Evolutionary conservation across 805 yeast species (phyloP).

Genomic region (Sugiyamaella smithiae): DNA sequence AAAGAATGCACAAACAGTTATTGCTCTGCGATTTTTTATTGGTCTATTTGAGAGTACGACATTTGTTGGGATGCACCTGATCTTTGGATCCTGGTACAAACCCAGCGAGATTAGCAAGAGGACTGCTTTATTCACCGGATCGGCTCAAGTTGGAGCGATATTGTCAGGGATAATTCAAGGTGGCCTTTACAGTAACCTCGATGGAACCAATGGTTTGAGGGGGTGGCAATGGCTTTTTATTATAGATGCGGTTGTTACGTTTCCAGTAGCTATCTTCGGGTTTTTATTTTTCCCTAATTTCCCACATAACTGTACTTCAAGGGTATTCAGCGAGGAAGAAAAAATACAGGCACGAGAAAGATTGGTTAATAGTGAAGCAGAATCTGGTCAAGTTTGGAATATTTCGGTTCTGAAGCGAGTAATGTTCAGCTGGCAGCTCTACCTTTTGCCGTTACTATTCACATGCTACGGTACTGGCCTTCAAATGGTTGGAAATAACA

Average conservation of each 20-base stretch:
- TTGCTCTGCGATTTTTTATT: slow-evolving; percentile 36
- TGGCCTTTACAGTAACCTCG: slow-evolving; percentile 46
- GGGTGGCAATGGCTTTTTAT: slow-evolving; percentile 78
- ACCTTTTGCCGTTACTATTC: neutral
- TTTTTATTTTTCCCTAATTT: slow-evolving; percentile 62
- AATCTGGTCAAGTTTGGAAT: slow-evolving; percentile 1
- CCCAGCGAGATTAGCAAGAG: slow-evolving; percentile 56
- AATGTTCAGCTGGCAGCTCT: slow-evolving; percentile 2
- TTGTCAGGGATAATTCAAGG: slow-evolving; percentile 30
- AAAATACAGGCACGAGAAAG: slow-evolving; percentile 27
- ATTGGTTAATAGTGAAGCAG: neutral
- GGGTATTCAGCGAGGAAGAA: slow-evolving; percentile 55
- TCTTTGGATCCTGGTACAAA: slow-evolving; percentile 42
- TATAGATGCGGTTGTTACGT: slow-evolving; percentile 58
- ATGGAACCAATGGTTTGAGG: slow-evolving; percentile 51
- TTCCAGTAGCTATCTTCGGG: slow-evolving; percentile 57
- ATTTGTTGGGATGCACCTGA: slow-evolving; percentile 32
- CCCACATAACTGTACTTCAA: slow-evolving; percentile 53
- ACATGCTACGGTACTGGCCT: neutral
- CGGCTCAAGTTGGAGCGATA: slow-evolving; percentile 9
- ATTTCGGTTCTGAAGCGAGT: neutral
- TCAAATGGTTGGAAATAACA: slow-evolving; percentile 1
- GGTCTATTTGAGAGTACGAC: slow-evolving; percentile 31
- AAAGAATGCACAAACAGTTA: slow-evolving; percentile 31
- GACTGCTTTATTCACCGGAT: slow-evolving; percentile 38